Evolutionary conservation across 495 filamentous ascomycete species (phyloP).

Genomic region (Penicillium macrosclerotiorum): DNA sequence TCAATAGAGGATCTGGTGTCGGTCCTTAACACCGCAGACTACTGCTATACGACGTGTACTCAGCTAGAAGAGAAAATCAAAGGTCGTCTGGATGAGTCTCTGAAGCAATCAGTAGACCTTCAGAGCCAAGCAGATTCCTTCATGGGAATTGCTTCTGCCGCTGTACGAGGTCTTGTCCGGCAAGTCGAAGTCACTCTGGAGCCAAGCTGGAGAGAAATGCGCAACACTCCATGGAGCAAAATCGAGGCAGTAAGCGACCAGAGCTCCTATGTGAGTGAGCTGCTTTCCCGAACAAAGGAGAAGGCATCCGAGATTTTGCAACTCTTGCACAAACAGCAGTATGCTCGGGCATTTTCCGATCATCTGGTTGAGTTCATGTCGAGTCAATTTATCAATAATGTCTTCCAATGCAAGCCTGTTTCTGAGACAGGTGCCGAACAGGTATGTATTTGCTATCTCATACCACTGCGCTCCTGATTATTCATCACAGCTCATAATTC

Average conservation of each 20-base stretch:
- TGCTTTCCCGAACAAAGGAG: constrained; percentile 68
- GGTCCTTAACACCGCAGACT: constrained; percentile 94
- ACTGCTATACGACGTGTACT: constrained; percentile 89
- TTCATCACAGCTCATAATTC: constrained; percentile 5
- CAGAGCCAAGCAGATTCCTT: constrained; percentile 93
- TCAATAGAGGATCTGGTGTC: constrained; percentile 75
- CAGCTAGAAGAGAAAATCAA: constrained; percentile 96
- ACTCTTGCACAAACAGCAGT: constrained; percentile 86
- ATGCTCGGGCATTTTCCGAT: constrained; percentile 91
- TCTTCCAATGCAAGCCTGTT: constrained; percentile 86
- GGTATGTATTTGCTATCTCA: constrained; percentile 41
- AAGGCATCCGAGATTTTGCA: constrained; percentile 70
- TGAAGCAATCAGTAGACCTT: constrained; percentile 75
- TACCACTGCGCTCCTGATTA: too few relatives aligned
- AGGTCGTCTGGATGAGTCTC: constrained; percentile 74
- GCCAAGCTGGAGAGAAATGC: constrained; percentile 93
- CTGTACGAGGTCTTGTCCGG: constrained; percentile 78
- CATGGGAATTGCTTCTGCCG: constrained; percentile 89
- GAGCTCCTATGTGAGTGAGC: constrained; percentile 83
- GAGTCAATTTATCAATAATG: constrained; percentile 73
- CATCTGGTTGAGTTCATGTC: constrained; percentile 85
- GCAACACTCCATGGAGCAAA: constrained; percentile 90
- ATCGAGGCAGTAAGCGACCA: constrained; percentile 95
- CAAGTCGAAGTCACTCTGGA: constrained; percentile 81
- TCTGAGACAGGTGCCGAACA: constrained; percentile 96